Evolutionary conservation across 495 filamentous ascomycete genomes (phyloP).

Genomic region (Geopyxis carbonaria): DNA sequence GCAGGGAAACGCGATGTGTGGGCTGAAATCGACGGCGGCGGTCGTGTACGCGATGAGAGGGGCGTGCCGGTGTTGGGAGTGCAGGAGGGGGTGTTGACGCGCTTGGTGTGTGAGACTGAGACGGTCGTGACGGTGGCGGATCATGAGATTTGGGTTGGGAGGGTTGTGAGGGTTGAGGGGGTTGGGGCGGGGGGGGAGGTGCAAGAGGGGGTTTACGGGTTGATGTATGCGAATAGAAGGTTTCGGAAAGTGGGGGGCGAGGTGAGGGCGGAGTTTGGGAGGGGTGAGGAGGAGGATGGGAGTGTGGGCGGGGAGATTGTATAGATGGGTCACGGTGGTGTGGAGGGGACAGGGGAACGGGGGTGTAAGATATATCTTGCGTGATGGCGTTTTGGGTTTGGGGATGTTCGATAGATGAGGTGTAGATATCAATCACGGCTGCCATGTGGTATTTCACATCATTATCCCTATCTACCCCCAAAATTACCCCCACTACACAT

Average conservation of each 20-base stretch:
- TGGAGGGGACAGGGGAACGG: too few relatives aligned
- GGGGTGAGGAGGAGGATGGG: not conserved
- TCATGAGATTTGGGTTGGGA: slow-evolving; percentile 22
- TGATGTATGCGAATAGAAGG: slow-evolving; percentile 21
- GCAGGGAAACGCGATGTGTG: slow-evolving; percentile 8
- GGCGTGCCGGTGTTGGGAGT: slow-evolving; percentile 7
- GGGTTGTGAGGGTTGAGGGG: slow-evolving; percentile 14
- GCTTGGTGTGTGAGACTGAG: slow-evolving; percentile 13
- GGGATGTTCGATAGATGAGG: too few relatives aligned
- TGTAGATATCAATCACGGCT: too few relatives aligned
- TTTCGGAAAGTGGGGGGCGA: slow-evolving; percentile 14
- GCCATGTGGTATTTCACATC: too few relatives aligned
- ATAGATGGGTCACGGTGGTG: too few relatives aligned
- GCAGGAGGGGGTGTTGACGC: slow-evolving; percentile 20
- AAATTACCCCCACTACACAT: too few relatives aligned
- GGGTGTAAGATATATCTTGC: too few relatives aligned
- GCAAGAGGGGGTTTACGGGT: slow-evolving; percentile 10
- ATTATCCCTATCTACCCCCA: too few relatives aligned
- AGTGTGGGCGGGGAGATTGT: too few relatives aligned
- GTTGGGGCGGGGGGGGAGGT: slow-evolving; percentile 8
- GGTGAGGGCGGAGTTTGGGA: slow-evolving; percentile 8
- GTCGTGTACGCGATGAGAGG: not conserved
- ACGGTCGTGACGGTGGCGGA: slow-evolving; percentile 17
- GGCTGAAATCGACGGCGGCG: slow-evolving; percentile 2
- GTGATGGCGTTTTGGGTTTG: too few relatives aligned